These are phyloP conservation scores for Reticulomyxa filosa DNA, from an alignment of 78 protist genomes.

Conservation along the genomic window DNA sequence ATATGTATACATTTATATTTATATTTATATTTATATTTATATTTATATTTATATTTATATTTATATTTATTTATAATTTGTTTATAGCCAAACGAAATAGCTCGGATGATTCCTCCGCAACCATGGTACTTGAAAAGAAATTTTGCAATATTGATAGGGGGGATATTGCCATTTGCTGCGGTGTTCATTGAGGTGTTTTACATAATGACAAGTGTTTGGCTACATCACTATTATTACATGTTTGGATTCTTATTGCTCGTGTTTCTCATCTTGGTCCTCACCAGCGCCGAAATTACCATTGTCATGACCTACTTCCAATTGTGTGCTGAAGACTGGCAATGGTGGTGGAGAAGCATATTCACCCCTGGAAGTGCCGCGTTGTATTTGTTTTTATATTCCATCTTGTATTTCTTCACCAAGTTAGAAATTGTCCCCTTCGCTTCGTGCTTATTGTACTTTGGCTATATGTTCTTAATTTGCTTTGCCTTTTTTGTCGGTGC, in stretches of 20 bases:
- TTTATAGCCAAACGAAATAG: neutral
- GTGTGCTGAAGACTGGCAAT: constrained; percentile 36
- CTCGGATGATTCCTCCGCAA: neutral
- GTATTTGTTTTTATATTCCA: constrained; percentile 68
- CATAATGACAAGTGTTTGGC: constrained; percentile 73
- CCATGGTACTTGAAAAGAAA: neutral
- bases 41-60: neutral
- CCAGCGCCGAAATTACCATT: constrained; percentile 33
- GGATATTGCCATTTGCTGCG: constrained; percentile 81
- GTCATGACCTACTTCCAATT: constrained; percentile 40
- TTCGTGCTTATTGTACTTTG: constrained; percentile 47
- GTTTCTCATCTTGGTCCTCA: constrained; percentile 43
- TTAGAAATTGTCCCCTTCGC: constrained; percentile 26
- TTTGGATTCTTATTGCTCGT: constrained; percentile 78
- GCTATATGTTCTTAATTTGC: constrained; percentile 53
- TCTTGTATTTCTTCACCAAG: constrained; percentile 52
- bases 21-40: neutral
- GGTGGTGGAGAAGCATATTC: constrained; percentile 90
- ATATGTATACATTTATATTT: neutral
- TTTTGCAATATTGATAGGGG: constrained; percentile 57
- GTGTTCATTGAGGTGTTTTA: constrained; percentile 79
- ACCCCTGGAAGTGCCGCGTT: constrained; percentile 57
- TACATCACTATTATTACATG: constrained; percentile 60
- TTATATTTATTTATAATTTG: neutral
- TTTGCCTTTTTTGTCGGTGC: constrained; percentile 60